A percentile compares a stretch with the other conserved stretches of the same genome.
Evolutionary conservation across 257 asterid genomes (phyloP).

Genomic region (Anisodus tanguticus): DNA sequence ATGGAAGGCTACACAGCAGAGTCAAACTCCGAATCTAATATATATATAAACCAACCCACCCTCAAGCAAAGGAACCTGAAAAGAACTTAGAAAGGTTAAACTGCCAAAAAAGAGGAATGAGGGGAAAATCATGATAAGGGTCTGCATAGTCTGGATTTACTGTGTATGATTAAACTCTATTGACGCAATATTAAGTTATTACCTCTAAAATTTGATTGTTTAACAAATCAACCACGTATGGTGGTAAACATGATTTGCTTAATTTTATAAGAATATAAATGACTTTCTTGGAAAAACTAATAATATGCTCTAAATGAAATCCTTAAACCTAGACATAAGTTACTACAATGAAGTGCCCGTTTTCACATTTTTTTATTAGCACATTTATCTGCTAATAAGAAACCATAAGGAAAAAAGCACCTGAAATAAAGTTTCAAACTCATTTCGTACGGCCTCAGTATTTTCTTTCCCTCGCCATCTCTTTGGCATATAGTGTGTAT

Average conservation of each 20-base stretch:
- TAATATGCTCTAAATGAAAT: slow-evolving; percentile 24
- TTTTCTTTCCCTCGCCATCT: slow-evolving; percentile 97
- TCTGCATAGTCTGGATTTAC: slow-evolving; percentile 18
- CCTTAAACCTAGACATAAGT: slow-evolving; percentile 10
- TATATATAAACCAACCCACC: not conserved
- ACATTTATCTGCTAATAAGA: not conserved
- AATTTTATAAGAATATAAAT: not conserved
- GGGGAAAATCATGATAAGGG: not conserved
- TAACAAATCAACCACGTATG: not conserved
- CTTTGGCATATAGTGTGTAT: slow-evolving; percentile 94
- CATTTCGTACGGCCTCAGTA: slow-evolving; percentile 65
- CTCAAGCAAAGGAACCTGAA: not conserved
- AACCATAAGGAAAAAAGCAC: slow-evolving; percentile 42
- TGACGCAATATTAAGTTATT: not conserved
- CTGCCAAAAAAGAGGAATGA: not conserved
- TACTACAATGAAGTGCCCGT: slow-evolving; percentile 10
- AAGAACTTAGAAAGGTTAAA: not conserved
- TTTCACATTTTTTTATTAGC: not conserved
- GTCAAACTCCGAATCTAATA: not conserved
- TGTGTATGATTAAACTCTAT: not conserved
- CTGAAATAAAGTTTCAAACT: slow-evolving; percentile 95
- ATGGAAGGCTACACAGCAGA: not conserved
- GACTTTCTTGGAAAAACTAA: not conserved
- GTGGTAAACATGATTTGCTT: not conserved
- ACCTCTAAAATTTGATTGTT: not conserved